phyloP scores from a whole-genome alignment of 805 yeast species.

The Torulaspora delbrueckii region DNA sequence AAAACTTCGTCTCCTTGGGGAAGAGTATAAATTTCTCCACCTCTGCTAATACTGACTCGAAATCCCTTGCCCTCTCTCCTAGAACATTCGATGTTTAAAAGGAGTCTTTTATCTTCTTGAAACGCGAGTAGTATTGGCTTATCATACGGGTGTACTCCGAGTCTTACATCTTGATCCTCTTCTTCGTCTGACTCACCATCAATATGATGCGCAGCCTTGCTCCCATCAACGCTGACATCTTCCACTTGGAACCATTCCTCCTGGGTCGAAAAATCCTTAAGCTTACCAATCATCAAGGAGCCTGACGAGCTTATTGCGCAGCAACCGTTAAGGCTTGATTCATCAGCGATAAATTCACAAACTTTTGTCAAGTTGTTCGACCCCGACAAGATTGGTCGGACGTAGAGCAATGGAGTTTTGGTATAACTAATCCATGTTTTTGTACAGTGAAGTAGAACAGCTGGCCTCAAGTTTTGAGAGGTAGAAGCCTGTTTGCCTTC shows the following conservation, averaged over 20 bases:
- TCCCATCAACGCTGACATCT: background rate
- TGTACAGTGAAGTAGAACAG: conserved; percentile 33
- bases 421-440: conserved; percentile 36
- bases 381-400: conserved; percentile 30
- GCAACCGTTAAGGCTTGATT: conserved; percentile 26
- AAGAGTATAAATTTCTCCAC: conserved; percentile 6
- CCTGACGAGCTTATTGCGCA: conserved; percentile 28
- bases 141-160: conserved; percentile 3
- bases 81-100: conserved; percentile 47
- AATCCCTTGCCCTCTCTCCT: conserved; percentile 25
- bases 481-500: background rate
- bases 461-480: conserved; percentile 7
- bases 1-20: background rate
- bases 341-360: conserved; percentile 22
- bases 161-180: conserved; percentile 12
- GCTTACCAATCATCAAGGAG: conserved; percentile 27
- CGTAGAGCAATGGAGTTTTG: conserved; percentile 16
- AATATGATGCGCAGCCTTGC: conserved; percentile 12
- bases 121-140: conserved; percentile 4
- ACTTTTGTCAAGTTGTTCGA: conserved; percentile 10
- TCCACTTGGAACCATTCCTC: conserved; percentile 25
- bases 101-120: conserved; percentile 19
- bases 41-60: conserved; percentile 10
- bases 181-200: conserved; percentile 17
- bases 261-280: conserved; percentile 19